Conservation (phyloP, 352 stramenopile genomes). For the Phytophthora fragariae region DNA sequence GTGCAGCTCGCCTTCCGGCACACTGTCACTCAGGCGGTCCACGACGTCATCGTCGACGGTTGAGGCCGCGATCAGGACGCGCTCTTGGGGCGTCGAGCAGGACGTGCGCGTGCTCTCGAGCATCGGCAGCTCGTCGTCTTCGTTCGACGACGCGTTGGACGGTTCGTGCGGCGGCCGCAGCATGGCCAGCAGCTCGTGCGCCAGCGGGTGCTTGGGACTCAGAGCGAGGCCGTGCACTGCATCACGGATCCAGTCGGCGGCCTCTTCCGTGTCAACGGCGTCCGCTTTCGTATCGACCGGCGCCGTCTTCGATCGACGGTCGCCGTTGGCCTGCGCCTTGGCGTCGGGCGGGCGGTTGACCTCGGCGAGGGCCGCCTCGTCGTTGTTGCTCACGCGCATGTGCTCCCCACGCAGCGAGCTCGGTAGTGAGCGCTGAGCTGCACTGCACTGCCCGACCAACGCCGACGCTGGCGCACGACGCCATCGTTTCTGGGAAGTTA, state of each 20-base stretch:
- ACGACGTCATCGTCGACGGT: slow-evolving; percentile 16
- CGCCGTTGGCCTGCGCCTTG: slow-evolving; percentile 5
- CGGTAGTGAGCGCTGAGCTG: slow-evolving; percentile 27
- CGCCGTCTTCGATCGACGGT: slow-evolving; percentile 7
- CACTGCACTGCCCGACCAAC: too few relatives aligned
- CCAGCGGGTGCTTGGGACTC: slow-evolving; percentile 26
- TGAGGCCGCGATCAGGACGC: slow-evolving; percentile 22
- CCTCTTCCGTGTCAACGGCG: slow-evolving; percentile 8
- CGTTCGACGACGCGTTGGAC: slow-evolving; percentile 25
- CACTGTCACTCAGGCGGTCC: slow-evolving; percentile 35
- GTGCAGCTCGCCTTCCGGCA: slow-evolving; percentile 48
- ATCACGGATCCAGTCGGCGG: neutral
- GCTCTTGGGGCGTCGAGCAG: slow-evolving; percentile 14
- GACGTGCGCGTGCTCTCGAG: slow-evolving; percentile 42
- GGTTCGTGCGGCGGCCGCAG: slow-evolving; percentile 13
- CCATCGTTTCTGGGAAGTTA: slow-evolving; percentile 30
- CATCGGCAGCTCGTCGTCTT: slow-evolving; percentile 46
- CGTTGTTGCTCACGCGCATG: slow-evolving; percentile 43
- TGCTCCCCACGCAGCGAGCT: slow-evolving; percentile 27
- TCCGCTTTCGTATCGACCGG: neutral
- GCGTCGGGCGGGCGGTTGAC: slow-evolving; percentile 14
- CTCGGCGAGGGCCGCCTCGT: slow-evolving; percentile 32
- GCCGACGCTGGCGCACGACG: neutral
- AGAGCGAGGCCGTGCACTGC: slow-evolving; percentile 22
- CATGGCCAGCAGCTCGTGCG: slow-evolving; percentile 27